These are phyloP conservation scores for Cryptosporidium andersoni DNA, from an alignment of 169 alveolate genomes.

Conservation along the genomic window DNA sequence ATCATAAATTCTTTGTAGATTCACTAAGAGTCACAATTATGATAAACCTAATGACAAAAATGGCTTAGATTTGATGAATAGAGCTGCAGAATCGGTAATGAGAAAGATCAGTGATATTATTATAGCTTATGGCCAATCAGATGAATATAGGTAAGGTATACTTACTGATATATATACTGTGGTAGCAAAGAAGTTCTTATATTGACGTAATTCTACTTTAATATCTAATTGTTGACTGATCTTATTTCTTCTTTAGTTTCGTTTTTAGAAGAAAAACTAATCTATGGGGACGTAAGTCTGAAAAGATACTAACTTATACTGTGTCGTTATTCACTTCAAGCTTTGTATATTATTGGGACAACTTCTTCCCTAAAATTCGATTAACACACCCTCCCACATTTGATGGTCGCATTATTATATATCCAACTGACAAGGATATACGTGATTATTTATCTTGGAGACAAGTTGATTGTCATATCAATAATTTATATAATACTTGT, in stretches of 20 bases:
- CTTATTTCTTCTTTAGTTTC: constrained; percentile 74
- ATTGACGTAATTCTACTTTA: too few relatives aligned
- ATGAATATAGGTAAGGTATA: constrained; percentile 84
- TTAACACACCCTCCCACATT: constrained; percentile 88
- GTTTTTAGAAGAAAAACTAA: constrained; percentile 81
- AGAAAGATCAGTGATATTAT: constrained; percentile 89
- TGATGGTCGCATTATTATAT: constrained; percentile 92
- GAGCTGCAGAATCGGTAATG: constrained; percentile 91
- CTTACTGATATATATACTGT: constrained; percentile 39
- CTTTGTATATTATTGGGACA: constrained; percentile 86
- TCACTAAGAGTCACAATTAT: constrained; percentile 87
- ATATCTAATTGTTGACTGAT: constrained; percentile 67
- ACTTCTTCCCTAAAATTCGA: constrained; percentile 78
- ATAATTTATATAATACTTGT: constrained; percentile 93
- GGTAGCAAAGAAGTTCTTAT: too few relatives aligned
- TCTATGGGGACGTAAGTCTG: constrained; percentile 82
- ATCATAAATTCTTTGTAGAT: constrained; percentile 70
- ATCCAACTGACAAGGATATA: constrained; percentile 88
- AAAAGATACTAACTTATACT: constrained; percentile 87
- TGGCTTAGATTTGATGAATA: constrained; percentile 88
- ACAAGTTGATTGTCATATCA: constrained; percentile 94
- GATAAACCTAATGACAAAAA: constrained; percentile 93
- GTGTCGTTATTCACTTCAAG: constrained; percentile 91
- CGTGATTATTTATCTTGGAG: constrained; percentile 91
- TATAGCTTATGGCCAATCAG: constrained; percentile 94